Conservation (phyloP, 805 yeast species). For the Ogataea siamensis region DNA sequence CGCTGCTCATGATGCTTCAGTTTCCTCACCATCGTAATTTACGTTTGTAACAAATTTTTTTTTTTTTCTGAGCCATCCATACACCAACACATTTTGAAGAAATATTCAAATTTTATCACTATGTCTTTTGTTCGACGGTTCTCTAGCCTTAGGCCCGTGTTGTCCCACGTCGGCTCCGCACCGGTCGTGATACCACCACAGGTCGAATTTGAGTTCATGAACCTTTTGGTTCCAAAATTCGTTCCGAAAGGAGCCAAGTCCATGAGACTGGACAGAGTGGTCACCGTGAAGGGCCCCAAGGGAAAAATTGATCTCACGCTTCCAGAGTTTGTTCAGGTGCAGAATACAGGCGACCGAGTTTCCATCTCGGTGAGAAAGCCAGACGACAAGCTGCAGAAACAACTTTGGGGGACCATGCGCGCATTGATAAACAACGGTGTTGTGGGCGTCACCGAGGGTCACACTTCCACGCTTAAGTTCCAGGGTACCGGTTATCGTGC, state of each 20-base stretch:
- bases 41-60: slow-evolving; percentile 9
- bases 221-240: slow-evolving; percentile 53
- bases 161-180: slow-evolving; percentile 75
- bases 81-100: slow-evolving; percentile 3
- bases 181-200: slow-evolving; percentile 70
- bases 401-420: slow-evolving; percentile 96
- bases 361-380: slow-evolving; percentile 49
- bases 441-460: slow-evolving; percentile 91
- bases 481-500: slow-evolving; percentile 98
- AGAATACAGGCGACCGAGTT: slow-evolving; percentile 35
- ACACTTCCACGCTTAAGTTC: slow-evolving; percentile 77
- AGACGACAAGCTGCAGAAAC: slow-evolving; percentile 66
- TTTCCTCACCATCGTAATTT: slow-evolving; percentile 61
- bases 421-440: slow-evolving; percentile 73
- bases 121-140: slow-evolving; percentile 25
- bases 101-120: slow-evolving; percentile 5
- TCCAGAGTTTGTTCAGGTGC: slow-evolving; percentile 66
- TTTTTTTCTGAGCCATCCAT: slow-evolving; percentile 8
- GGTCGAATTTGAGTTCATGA: slow-evolving; percentile 47
- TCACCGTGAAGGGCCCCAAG: slow-evolving; percentile 72
- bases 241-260: slow-evolving; percentile 66
- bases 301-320: slow-evolving; percentile 64
- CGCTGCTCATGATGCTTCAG: slow-evolving; percentile 95
- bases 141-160: slow-evolving; percentile 29
- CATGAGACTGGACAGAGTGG: slow-evolving; percentile 54